These are phyloP conservation scores for Tephrocybe sp. DNA, from an alignment of 768 basidiomycete genomes.

Conservation along the genomic window DNA sequence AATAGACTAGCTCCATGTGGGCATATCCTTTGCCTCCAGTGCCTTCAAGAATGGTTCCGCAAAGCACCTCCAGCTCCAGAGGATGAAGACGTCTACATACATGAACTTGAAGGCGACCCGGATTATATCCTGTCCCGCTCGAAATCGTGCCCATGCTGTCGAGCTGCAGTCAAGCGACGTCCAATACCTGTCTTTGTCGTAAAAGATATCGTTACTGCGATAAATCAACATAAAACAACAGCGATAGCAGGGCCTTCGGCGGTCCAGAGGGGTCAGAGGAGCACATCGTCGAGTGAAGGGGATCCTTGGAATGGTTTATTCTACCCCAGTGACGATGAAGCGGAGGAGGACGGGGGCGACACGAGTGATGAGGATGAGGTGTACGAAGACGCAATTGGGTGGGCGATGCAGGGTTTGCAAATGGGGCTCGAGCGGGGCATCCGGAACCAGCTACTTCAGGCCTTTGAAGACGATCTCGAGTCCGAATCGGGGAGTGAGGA, in stretches of 20 bases:
- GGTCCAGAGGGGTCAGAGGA: not conserved
- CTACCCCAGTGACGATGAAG: slow-evolving; percentile 17
- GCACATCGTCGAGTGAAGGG: slow-evolving; percentile 34
- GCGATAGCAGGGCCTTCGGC: not conserved
- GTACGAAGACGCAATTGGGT: slow-evolving; percentile 25
- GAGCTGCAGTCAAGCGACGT: slow-evolving; percentile 50
- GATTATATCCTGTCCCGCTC: slow-evolving; percentile 52
- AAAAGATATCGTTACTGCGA: slow-evolving; percentile 50
- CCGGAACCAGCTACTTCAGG: slow-evolving; percentile 1
- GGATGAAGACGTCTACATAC: slow-evolving; percentile 34
- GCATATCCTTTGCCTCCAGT: slow-evolving; percentile 69
- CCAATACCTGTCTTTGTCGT: slow-evolving; percentile 71
- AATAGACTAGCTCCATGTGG: slow-evolving; percentile 71
- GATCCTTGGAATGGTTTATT: slow-evolving; percentile 16
- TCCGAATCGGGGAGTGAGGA: slow-evolving; percentile 19
- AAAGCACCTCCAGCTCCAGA: slow-evolving; percentile 50
- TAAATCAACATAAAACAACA: slow-evolving; percentile 32
- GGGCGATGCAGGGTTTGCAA: slow-evolving; percentile 22
- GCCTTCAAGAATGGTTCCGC: slow-evolving; percentile 78
- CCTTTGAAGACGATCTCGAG: slow-evolving; percentile 4
- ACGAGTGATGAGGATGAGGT: slow-evolving; percentile 22
- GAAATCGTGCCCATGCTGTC: slow-evolving; percentile 75
- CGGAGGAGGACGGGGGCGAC: slow-evolving; percentile 11
- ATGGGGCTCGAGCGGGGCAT: slow-evolving; percentile 1
- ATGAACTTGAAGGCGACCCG: slow-evolving; percentile 31